Evolutionary conservation across 2,329 filamentous ascomycete species (phyloP).

Genomic region (Calonectria hongkongensis): DNA sequence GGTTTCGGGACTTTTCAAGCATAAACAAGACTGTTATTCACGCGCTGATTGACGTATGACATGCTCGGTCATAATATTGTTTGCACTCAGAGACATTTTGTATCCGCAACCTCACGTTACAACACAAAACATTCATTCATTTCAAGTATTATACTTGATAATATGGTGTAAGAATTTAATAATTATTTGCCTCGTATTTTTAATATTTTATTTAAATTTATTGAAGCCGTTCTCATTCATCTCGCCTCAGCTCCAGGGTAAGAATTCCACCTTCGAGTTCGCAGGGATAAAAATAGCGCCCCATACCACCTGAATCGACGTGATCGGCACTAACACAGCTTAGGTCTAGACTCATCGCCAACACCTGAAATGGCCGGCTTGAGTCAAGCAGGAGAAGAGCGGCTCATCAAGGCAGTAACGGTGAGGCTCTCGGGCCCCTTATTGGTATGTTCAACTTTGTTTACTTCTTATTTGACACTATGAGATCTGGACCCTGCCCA

Average conservation of each 20-base stretch:
- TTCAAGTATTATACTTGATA: no score
- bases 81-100: no score
- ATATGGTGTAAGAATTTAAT: no score
- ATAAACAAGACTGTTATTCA: not conserved
- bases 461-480: not conserved
- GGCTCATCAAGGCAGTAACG: not conserved
- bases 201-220: not conserved
- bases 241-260: not conserved
- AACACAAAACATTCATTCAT: no score
- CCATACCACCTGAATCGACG: not conserved
- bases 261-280: not conserved
- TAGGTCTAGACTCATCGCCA: not conserved
- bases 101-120: no score
- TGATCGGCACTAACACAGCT: not conserved
- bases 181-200: not conserved
- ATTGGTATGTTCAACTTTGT: not conserved
- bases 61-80: no score
- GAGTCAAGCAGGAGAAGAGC: not conserved
- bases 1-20: not conserved
- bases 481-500: not conserved
- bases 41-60: no score
- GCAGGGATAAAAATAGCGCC: not conserved
- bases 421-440: not conserved
- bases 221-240: not conserved
- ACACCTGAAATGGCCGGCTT: conserved; percentile 3